Percentiles rank a stretch among this genome's conserved stretches.
These are phyloP conservation scores for Tagetes erecta DNA, from an alignment of 129 eudicot species.

Conservation along the genomic window DNA sequence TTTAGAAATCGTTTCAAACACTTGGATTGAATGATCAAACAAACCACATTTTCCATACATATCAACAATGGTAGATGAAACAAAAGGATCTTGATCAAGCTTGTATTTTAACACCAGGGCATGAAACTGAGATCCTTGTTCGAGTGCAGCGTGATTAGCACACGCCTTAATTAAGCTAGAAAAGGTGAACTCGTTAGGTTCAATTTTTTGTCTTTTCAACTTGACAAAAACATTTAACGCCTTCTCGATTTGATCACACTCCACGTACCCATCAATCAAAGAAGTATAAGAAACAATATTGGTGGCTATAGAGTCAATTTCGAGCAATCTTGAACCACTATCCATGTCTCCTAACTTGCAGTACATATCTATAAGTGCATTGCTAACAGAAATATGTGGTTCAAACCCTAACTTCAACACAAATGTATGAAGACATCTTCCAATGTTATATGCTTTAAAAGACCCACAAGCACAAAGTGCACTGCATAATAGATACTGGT, in stretches of 20 bases:
- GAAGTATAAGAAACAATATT: constrained; percentile 49
- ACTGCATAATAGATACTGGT: constrained; percentile 42
- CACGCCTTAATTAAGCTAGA: constrained; percentile 56
- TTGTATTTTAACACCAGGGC: constrained; percentile 43
- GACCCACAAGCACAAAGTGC: constrained; percentile 43
- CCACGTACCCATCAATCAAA: constrained; percentile 49
- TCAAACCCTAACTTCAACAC: constrained; percentile 45
- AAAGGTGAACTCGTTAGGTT: constrained; percentile 49
- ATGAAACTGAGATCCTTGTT: constrained; percentile 53
- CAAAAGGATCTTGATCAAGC: constrained; percentile 39
- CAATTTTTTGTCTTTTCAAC: constrained; percentile 33
- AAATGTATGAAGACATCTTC: constrained; percentile 39
- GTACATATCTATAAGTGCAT: constrained; percentile 50
- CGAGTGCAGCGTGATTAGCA: constrained; percentile 54
- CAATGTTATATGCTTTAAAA: constrained; percentile 29
- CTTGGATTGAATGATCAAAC: constrained; percentile 37
- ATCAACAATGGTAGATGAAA: constrained; percentile 42
- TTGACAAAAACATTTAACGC: constrained; percentile 40
- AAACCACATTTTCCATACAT: constrained; percentile 62
- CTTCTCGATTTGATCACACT: constrained; percentile 38
- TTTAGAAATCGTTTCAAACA: constrained; percentile 27
- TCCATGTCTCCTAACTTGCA: constrained; percentile 50
- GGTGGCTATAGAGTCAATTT: constrained; percentile 20
- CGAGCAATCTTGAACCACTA: constrained; percentile 40
- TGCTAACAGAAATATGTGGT: constrained; percentile 31